Conservation (phyloP, 176 grass and related monocot species). For the Musa schizocarpa region DNA sequence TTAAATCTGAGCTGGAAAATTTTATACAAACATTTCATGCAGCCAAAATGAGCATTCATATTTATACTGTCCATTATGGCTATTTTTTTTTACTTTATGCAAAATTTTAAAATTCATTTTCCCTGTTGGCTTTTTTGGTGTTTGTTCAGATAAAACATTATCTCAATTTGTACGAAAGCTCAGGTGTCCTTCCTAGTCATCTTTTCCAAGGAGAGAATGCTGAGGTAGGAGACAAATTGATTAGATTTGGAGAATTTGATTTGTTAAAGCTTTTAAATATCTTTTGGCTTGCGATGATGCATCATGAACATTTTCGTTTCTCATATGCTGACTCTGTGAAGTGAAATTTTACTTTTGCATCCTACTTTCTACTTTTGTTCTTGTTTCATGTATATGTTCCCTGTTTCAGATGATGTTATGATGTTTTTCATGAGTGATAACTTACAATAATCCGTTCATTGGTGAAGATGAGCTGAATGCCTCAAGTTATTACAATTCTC, state of each 20-base stretch:
- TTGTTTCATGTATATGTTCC: neutral
- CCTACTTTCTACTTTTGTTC: neutral
- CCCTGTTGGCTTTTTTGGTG: neutral
- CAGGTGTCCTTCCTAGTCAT: conserved; percentile 58
- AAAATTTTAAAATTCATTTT: neutral
- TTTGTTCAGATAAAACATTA: conserved; percentile 63
- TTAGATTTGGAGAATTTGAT: neutral
- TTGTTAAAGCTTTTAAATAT: neutral
- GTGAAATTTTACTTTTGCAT: neutral
- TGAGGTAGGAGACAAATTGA: conserved; percentile 34
- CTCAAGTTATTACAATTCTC: neutral
- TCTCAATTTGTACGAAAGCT: conserved; percentile 59
- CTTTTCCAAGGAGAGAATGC: conserved; percentile 67
- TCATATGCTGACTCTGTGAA: neutral
- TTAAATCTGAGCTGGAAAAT: too few species aligned
- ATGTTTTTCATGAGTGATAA: neutral
- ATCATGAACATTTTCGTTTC: neutral
- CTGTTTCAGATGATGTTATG: too few species aligned
- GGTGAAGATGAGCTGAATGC: neutral
- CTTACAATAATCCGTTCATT: neutral
- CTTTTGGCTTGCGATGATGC: too few species aligned
- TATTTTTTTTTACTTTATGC: neutral
- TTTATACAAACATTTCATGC: neutral
- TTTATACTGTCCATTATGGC: neutral
- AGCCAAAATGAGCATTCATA: neutral